A percentile compares a stretch with the other conserved stretches of the same genome.
Conservation (phyloP, 495 filamentous ascomycete genomes). For the Pyrenula massariospora region DNA sequence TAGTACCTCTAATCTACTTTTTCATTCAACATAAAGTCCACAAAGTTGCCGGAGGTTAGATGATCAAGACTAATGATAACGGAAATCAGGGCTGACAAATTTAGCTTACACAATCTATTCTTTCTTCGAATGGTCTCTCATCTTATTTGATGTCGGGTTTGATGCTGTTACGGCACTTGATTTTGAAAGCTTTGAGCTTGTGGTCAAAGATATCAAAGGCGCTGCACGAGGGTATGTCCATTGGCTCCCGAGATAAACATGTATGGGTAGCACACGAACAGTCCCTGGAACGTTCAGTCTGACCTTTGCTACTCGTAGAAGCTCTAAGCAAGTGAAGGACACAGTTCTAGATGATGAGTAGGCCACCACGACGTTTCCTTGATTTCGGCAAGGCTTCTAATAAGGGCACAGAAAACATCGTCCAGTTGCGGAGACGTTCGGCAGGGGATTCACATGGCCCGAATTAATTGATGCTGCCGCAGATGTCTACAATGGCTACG, state of each 20-base stretch:
- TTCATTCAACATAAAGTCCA: constrained; percentile 99
- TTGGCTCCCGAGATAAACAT: constrained; percentile 83
- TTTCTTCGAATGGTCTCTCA: constrained; percentile 95
- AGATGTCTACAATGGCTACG: constrained; percentile 92
- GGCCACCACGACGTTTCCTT: background rate
- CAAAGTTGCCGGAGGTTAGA: constrained; percentile 81
- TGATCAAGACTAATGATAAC: constrained; percentile 8
- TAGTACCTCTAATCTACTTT: constrained; percentile 87
- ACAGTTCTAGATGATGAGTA: constrained; percentile 83
- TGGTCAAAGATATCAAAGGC: constrained; percentile 81
- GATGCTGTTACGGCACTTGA: constrained; percentile 95
- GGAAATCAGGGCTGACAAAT: background rate
- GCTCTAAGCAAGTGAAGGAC: constrained; percentile 44
- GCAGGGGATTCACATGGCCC: constrained; percentile 57
- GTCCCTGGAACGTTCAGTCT: constrained; percentile 44
- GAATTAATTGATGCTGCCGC: constrained; percentile 72
- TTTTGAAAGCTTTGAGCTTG: constrained; percentile 81
- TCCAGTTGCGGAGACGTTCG: constrained; percentile 56
- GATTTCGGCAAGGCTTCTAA: too few species aligned
- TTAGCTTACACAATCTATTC: constrained; percentile 95
- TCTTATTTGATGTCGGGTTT: constrained; percentile 91
- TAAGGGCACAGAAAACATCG: constrained; percentile 56
- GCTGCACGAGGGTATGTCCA: constrained; percentile 97
- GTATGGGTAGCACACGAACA: background rate
- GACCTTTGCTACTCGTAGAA: constrained; percentile 28